Evolutionary conservation across 2,329 filamentous ascomycete species (phyloP).

Genomic region (Beauveria sp.): DNA sequence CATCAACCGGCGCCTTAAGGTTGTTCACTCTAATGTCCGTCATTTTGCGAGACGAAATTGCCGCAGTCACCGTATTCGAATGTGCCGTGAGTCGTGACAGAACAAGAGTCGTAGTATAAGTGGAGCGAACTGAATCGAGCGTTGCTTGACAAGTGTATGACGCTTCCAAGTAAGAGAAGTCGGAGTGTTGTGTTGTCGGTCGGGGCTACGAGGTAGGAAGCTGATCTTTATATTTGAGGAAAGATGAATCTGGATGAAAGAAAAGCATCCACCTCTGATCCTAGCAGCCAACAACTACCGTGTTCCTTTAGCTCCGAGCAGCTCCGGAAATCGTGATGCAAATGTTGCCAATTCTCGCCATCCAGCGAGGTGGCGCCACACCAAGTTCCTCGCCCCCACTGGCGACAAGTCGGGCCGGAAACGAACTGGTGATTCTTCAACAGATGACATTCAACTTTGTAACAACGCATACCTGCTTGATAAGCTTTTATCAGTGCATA

Average conservation of each 20-base stretch:
- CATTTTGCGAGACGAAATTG: constrained; percentile 18
- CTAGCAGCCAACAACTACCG: not conserved
- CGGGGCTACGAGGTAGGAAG: not conserved
- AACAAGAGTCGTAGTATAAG: not conserved
- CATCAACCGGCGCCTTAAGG: constrained; percentile 45
- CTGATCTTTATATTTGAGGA: not conserved
- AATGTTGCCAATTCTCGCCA: not conserved
- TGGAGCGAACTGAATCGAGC: constrained; percentile 7
- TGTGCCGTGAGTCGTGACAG: not conserved
- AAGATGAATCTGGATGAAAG: not conserved
- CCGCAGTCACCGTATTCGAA: not conserved
- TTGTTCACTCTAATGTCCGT: constrained; percentile 33
- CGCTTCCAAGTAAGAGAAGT: not conserved
- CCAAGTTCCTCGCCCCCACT: not conserved
- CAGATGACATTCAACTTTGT: not conserved
- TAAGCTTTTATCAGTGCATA: not conserved
- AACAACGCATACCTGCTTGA: not conserved
- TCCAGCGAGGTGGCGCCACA: not conserved
- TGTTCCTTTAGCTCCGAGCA: not conserved
- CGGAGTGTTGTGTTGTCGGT: not conserved
- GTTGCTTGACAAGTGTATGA: constrained; percentile 11
- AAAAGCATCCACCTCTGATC: not conserved
- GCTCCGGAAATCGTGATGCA: constrained; percentile 1
- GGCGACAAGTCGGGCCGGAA: constrained; percentile 1
- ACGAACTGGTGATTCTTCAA: not conserved